Conservation (phyloP, 148 eudicot species). For the Linanthus parryae region DNA sequence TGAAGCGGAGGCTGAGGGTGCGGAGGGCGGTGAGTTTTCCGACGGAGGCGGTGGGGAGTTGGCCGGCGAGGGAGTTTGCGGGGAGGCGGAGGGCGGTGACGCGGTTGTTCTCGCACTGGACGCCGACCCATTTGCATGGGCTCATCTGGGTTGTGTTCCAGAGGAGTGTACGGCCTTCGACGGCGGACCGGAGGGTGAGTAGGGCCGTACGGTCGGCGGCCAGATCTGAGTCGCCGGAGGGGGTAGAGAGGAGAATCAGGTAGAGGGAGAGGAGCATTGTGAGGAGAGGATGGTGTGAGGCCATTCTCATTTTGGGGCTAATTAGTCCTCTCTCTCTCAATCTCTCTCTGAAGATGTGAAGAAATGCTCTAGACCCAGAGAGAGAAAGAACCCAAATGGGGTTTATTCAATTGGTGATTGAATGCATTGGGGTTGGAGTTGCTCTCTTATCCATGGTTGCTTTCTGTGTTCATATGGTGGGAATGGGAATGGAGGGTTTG, state of each 20-base stretch:
- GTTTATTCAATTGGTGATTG: no score
- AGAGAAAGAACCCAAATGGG: no score
- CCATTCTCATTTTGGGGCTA: no score
- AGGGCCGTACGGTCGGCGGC: slow-evolving; percentile 39
- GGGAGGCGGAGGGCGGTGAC: slow-evolving; percentile 53
- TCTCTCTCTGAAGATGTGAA: no score
- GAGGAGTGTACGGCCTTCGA: slow-evolving; percentile 55
- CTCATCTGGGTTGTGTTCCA: slow-evolving; percentile 34
- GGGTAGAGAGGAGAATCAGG: slow-evolving; percentile 8
- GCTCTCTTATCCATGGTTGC: no score
- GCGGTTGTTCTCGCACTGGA: slow-evolving; percentile 37
- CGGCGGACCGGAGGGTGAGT: slow-evolving; percentile 45
- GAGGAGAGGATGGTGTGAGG: no score
- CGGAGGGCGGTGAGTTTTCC: slow-evolving; percentile 34
- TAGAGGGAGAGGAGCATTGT: slow-evolving; percentile 11
- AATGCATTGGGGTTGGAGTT: no score
- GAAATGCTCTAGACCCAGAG: no score
- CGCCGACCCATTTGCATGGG: slow-evolving; percentile 59
- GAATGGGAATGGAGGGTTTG: no score
- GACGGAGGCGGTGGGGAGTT: slow-evolving; percentile 36
- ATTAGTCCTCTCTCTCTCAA: no score
- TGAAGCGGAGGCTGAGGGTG: slow-evolving; percentile 49
- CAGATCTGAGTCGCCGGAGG: slow-evolving; percentile 26
- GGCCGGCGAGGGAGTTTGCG: slow-evolving; percentile 48
- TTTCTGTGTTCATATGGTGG: no score